Evolutionary conservation across 305 asterid genomes (phyloP).

Genomic region (Fraxinus albicans): DNA sequence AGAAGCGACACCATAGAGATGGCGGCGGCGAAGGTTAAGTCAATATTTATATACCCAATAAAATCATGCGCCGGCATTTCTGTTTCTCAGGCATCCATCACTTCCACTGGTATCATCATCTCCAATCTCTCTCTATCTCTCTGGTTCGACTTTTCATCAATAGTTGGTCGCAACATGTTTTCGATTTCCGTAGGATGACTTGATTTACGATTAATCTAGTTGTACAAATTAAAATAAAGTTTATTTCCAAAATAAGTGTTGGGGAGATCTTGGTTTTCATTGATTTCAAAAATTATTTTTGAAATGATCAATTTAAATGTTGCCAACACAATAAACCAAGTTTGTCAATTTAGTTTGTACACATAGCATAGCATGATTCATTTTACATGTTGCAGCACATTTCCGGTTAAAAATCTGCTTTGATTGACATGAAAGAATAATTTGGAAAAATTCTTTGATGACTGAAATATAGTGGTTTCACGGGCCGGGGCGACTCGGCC

Average conservation of each 20-base stretch:
- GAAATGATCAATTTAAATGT: too few species aligned
- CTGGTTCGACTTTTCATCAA: background rate
- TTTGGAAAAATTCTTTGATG: background rate
- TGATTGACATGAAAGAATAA: background rate
- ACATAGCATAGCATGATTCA: too few species aligned
- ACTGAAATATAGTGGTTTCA: background rate
- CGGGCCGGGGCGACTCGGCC: background rate
- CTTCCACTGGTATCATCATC: conserved; percentile 54
- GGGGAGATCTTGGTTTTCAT: too few species aligned
- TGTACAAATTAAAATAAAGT: too few species aligned
- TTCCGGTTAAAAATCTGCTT: background rate
- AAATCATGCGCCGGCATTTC: conserved; percentile 84
- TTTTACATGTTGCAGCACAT: background rate
- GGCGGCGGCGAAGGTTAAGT: conserved; percentile 43
- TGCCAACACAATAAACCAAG: too few species aligned
- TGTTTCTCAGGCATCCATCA: conserved; percentile 54
- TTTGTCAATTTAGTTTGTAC: too few species aligned
- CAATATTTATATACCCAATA: conserved; percentile 67
- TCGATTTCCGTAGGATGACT: background rate
- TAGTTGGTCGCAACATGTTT: background rate
- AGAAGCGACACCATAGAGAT: conserved; percentile 10
- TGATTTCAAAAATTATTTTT: too few species aligned
- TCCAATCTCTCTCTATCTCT: background rate
- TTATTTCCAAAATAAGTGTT: too few species aligned
- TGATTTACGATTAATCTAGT: too few species aligned